Evolutionary conservation across 257 asterid species (phyloP), one percentile per base, ranked within the genome.

Genomic region (Nicotiana noctiflora): DNA sequence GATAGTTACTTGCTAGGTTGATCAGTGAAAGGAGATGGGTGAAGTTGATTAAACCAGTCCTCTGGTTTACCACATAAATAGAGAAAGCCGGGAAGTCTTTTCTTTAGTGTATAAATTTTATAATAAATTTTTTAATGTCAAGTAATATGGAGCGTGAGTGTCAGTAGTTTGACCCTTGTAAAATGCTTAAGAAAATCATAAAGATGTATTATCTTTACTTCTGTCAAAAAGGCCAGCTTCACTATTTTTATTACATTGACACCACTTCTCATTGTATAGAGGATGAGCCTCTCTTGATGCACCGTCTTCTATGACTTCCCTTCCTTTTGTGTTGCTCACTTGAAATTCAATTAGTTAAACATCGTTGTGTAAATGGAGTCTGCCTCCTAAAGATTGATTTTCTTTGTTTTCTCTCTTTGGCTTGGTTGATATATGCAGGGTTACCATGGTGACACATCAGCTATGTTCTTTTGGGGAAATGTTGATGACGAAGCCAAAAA

Each of bases 361-460:
- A 72, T 23, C 40, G 37, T 72, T 46, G 46, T 21, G 49, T 72
- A 72, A 72, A 21, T 70, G 57, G 19, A 19, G 77, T 72, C 3
- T 72, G 14, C 21, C 77, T 46, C 40, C 32, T 13, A 37, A 46
- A 72, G 49, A 53, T 84, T 79, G 40, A 67, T 23, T 14, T 77
- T 81, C 75, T 29, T 53, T 66, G 57, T 81, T 79, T 82, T 78
- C 66, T 72, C 63, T 79, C 61, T 55, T 77, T 56, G 19, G 61
- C 46, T 52, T 82, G 64, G 75, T 78, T 82, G 79, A 80, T 68
- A 77, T 67, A 49, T 81, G 60, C 90, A 96, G 99, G 99, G 98
- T 83, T 94, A 94, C 89, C 99, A 96, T 84, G 99, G 98, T 82
- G 99, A 94, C 87, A 96, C 98, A 31, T 96, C 98, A 82, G 98